A percentile compares a stretch with the other conserved stretches of the same genome.
phyloP scores from a whole-genome alignment of 805 yeast genomes.

The Candida pseudoglaebosa region DNA sequence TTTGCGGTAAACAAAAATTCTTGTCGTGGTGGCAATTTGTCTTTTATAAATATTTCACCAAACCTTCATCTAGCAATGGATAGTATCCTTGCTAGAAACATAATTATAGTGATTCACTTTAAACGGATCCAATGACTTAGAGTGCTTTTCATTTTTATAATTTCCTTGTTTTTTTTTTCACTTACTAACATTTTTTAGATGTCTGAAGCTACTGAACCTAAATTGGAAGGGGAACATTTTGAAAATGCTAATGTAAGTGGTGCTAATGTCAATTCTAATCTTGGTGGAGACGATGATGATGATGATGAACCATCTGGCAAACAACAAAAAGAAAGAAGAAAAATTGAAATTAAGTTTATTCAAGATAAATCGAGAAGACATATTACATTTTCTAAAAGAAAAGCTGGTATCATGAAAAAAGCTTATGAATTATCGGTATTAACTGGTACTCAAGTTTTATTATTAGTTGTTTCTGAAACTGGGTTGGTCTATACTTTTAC shows the following conservation, averaged over 20 bases:
- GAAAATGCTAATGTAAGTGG: slow-evolving; percentile 8
- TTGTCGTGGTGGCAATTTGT: no score
- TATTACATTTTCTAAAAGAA: slow-evolving; percentile 95
- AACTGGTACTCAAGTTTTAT: slow-evolving; percentile 94
- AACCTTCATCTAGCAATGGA: no score
- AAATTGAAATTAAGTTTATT: slow-evolving; percentile 94
- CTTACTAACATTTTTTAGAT: slow-evolving; percentile 13
- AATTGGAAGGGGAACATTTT: slow-evolving; percentile 27
- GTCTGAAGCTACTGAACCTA: slow-evolving; percentile 40
- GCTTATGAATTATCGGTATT: slow-evolving; percentile 97
- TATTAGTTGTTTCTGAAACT: slow-evolving; percentile 96
- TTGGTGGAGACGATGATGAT: slow-evolving; percentile 44
- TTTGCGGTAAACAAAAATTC: no score
- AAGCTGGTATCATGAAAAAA: slow-evolving; percentile 98
- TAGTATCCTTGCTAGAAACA: no score
- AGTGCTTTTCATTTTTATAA: not conserved
- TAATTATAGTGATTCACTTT: no score
- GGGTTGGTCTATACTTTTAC: slow-evolving; percentile 97
- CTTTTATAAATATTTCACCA: no score
- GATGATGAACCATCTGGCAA: slow-evolving; percentile 46
- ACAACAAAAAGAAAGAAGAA: slow-evolving; percentile 63
- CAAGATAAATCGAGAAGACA: slow-evolving; percentile 98
- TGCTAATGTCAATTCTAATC: slow-evolving; percentile 9
- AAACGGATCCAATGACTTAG: no score
- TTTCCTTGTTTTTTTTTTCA: not conserved